These are phyloP conservation scores for Helotiales sp. DNA, from an alignment of 2,329 filamentous ascomycete species.

Conservation along the genomic window DNA sequence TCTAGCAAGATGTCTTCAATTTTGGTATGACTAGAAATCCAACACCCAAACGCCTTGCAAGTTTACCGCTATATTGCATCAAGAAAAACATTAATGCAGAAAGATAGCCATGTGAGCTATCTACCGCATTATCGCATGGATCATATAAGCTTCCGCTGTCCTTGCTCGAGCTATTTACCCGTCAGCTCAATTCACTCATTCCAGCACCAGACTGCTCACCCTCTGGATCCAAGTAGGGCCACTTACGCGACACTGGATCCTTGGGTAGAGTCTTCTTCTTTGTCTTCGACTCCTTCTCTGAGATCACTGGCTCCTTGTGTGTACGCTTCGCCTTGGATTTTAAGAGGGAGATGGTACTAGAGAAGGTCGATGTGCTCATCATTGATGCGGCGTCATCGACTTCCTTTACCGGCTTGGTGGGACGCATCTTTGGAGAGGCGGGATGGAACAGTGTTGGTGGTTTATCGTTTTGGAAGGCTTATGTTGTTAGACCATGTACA, in stretches of 20 bases:
- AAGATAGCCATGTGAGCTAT: not conserved
- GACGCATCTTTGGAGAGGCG: constrained; percentile 27
- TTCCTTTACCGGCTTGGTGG: constrained; percentile 13
- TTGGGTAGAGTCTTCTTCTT: constrained; percentile 9
- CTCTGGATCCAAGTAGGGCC: constrained; percentile 8
- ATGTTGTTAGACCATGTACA: constrained; percentile 1
- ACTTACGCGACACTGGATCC: constrained; percentile 21
- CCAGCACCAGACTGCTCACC: constrained; percentile 6
- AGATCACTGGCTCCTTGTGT: not conserved
- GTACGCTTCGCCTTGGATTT: constrained; percentile 25
- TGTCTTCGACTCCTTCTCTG: constrained; percentile 12
- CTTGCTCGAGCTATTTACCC: constrained; percentile 16
- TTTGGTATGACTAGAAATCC: not conserved
- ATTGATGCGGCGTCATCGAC: constrained; percentile 25
- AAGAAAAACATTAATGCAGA: not conserved
- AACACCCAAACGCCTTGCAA: constrained; percentile 9
- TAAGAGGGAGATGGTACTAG: constrained; percentile 27
- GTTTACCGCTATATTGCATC: constrained; percentile 8
- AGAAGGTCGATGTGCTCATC: constrained; percentile 27
- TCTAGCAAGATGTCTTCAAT: not conserved
- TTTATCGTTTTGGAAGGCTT: constrained; percentile 25
- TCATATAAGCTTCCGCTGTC: constrained; percentile 30
- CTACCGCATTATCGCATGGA: constrained; percentile 19
- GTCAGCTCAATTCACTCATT: constrained; percentile 14
- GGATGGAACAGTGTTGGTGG: constrained; percentile 26